These are phyloP conservation scores for Tetrapisispora fleetii DNA, from an alignment of 805 yeast genomes.

Conservation along the genomic window DNA sequence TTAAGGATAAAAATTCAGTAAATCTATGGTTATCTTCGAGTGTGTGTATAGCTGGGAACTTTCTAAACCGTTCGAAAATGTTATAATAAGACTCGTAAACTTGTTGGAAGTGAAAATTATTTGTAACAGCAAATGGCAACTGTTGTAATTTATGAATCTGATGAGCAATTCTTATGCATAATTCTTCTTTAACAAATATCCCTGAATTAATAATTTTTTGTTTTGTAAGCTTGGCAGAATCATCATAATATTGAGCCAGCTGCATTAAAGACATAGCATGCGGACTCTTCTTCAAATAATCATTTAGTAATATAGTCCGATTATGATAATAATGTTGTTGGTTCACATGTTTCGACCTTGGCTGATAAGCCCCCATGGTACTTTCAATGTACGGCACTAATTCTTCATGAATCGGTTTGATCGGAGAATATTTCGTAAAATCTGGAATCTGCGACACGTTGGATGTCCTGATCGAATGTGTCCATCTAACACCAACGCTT, in stretches of 20 bases:
- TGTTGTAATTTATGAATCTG: conserved; percentile 70
- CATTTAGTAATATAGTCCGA: conserved; percentile 18
- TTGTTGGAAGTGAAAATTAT: conserved; percentile 75
- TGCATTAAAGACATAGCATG: conserved; percentile 88
- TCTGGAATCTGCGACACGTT: conserved; percentile 28
- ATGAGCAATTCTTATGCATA: conserved; percentile 76
- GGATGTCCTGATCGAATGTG: conserved; percentile 12
- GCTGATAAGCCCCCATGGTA: conserved; percentile 32
- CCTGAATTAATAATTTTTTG: conserved; percentile 77
- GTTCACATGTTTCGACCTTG: conserved; percentile 38
- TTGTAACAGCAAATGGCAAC: conserved; percentile 73
- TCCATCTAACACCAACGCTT: conserved; percentile 1
- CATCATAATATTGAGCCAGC: conserved; percentile 78
- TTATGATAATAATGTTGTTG: conserved; percentile 77
- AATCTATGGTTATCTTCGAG: conserved; percentile 69
- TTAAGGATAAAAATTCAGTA: conserved; percentile 49
- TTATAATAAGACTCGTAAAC: conserved; percentile 84
- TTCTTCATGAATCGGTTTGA: conserved; percentile 23
- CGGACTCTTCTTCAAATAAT: conserved; percentile 42
- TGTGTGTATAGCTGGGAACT: conserved; percentile 54
- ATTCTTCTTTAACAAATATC: conserved; percentile 76
- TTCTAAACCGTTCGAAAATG: conserved; percentile 78
- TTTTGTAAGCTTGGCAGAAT: conserved; percentile 45
- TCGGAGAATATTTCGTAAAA: conserved; percentile 30
- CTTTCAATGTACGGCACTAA: conserved; percentile 30